Conservation (phyloP, 75 land plant genomes). For the Gnetum montanum region DNA sequence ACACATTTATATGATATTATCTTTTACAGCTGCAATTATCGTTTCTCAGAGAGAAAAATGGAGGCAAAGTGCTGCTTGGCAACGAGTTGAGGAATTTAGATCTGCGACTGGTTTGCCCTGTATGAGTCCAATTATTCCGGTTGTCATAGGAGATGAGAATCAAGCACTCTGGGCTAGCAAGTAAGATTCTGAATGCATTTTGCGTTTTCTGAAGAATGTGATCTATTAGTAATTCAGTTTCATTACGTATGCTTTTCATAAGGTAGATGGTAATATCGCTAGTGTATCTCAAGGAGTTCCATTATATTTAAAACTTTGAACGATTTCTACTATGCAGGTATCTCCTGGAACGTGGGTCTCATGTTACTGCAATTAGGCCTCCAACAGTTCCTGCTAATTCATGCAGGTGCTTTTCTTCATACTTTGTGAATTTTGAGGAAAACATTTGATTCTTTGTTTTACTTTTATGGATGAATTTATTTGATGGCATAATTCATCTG, state of each 20-base stretch:
- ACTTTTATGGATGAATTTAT: not conserved
- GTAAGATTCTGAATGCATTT: no score
- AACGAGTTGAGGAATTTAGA: slow-evolving; percentile 55
- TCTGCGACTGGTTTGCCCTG: slow-evolving; percentile 42
- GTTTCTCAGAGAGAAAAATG: slow-evolving; percentile 70
- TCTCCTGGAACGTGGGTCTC: slow-evolving; percentile 67
- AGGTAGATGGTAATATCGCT: no score
- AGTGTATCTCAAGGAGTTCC: no score
- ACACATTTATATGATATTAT: not conserved
- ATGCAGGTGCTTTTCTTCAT: slow-evolving; percentile 52
- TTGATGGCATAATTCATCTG: not conserved
- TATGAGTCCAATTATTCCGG: slow-evolving; percentile 79
- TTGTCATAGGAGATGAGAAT: slow-evolving; percentile 75
- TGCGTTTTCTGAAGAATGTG: no score
- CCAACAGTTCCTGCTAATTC: slow-evolving; percentile 88
- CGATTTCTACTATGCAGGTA: no score
- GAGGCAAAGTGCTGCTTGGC: slow-evolving; percentile 69
- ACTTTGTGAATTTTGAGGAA: not conserved
- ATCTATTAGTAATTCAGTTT: no score
- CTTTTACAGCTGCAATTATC: slow-evolving; percentile 65
- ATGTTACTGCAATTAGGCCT: slow-evolving; percentile 89
- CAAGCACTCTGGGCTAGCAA: slow-evolving; percentile 85
- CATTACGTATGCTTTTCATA: no score
- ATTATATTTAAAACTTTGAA: no score
- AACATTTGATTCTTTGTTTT: not conserved